These are phyloP conservation scores for Laetiporus sulphureus DNA, from an alignment of 1,284 basidiomycete genomes.

Conservation along the genomic window DNA sequence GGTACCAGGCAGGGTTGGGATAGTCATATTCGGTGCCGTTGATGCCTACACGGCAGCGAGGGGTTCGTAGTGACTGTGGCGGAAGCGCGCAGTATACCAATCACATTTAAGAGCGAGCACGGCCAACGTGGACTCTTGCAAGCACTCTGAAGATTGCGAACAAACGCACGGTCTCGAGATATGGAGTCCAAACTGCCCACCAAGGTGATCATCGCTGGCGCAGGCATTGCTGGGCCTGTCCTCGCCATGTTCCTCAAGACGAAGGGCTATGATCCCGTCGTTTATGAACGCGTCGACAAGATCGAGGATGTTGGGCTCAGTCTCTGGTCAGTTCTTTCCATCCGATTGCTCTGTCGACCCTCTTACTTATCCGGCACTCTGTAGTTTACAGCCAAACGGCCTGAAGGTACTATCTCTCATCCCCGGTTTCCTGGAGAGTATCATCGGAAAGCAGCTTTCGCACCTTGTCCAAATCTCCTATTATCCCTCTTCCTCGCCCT, in stretches of 20 bases:
- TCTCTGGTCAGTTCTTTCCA: conserved; percentile 25
- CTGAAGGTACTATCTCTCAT: conserved; percentile 32
- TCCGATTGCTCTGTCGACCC: conserved; percentile 27
- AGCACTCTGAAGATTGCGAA: no score
- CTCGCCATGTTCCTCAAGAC: conserved; percentile 37
- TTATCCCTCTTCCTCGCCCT: conserved; percentile 25
- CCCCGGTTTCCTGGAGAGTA: conserved; percentile 29
- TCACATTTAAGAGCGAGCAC: no score
- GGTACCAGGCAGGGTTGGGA: no score
- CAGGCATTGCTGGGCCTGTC: conserved; percentile 41
- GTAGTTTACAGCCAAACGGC: conserved; percentile 36
- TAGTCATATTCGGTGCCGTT: no score
- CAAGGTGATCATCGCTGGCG: conserved; percentile 35
- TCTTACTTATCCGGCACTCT: not conserved
- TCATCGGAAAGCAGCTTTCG: conserved; percentile 26
- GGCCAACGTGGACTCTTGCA: no score
- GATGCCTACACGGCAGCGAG: no score
- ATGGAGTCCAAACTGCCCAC: no score
- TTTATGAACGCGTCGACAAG: conserved; percentile 33
- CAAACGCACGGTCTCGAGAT: no score
- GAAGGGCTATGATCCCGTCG: conserved; percentile 34
- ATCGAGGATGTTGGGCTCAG: conserved; percentile 29
- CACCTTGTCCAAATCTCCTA: conserved; percentile 24
- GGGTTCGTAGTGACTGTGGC: no score
- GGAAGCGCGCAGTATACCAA: no score